Conservation (phyloP, 371 early-diverging fungal genomes). For the Lichtheimia ramosa region DNA sequence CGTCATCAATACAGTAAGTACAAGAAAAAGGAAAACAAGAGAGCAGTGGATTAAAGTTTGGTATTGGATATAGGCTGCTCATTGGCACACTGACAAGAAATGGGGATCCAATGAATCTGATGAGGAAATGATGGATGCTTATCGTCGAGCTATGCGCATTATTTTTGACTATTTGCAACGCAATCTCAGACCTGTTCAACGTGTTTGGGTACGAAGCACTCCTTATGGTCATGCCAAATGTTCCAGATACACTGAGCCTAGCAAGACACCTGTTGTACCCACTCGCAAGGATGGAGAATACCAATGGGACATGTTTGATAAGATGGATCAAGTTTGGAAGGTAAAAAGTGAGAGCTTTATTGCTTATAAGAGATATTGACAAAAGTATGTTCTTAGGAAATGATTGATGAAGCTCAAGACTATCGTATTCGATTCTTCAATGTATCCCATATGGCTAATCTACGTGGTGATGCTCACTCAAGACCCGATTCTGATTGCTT, state of each 20-base stretch:
- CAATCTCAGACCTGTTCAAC: slow-evolving; percentile 31
- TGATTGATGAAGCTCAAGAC: slow-evolving; percentile 24
- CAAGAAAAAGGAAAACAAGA: neutral
- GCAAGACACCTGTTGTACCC: slow-evolving; percentile 29
- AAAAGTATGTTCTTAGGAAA: slow-evolving; percentile 19
- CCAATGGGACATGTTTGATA: slow-evolving; percentile 46
- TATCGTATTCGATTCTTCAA: slow-evolving; percentile 33
- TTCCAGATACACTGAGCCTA: slow-evolving; percentile 34
- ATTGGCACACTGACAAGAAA: slow-evolving; percentile 39
- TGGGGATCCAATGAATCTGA: slow-evolving; percentile 39
- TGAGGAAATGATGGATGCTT: slow-evolving; percentile 37
- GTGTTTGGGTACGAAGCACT: slow-evolving; percentile 44
- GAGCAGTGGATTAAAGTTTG: neutral
- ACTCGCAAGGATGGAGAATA: slow-evolving; percentile 38
- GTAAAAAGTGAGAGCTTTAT: slow-evolving; percentile 16
- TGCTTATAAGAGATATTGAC: too few relatives aligned
- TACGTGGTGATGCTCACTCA: slow-evolving; percentile 50
- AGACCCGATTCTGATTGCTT: slow-evolving; percentile 45
- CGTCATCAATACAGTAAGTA: slow-evolving; percentile 43
- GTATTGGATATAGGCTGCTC: slow-evolving; percentile 32
- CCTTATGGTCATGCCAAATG: slow-evolving; percentile 50
- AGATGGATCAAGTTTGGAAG: slow-evolving; percentile 43
- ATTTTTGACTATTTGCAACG: slow-evolving; percentile 28
- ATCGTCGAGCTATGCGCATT: slow-evolving; percentile 27
- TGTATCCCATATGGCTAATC: slow-evolving; percentile 30